Percentiles rank a stretch among this genome's conserved stretches.
phyloP scores from a whole-genome alignment of 805 yeast genomes.

The Pichia nakasei region DNA sequence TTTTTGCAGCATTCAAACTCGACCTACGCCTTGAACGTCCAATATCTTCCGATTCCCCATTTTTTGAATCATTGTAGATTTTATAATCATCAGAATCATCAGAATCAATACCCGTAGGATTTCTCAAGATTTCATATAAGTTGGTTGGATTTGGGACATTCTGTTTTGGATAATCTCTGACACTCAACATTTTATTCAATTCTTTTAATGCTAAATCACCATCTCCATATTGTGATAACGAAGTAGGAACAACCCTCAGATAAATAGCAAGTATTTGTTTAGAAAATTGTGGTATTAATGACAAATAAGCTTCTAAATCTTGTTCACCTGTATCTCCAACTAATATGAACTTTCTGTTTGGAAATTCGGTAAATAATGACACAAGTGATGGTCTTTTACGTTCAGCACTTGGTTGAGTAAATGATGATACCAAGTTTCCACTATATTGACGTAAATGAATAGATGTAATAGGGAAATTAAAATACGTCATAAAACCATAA shows the following conservation, averaged over 20 bases:
- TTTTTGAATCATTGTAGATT: background rate
- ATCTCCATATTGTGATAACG: constrained; percentile 48
- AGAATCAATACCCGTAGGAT: constrained; percentile 10
- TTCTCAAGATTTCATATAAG: constrained; percentile 1
- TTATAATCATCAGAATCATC: constrained; percentile 5
- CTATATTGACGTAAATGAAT: constrained; percentile 81
- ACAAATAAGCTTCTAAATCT: constrained; percentile 85
- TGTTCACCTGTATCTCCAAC: constrained; percentile 96
- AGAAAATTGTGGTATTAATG: constrained; percentile 55
- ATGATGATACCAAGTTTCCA: constrained; percentile 71
- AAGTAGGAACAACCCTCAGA: constrained; percentile 66
- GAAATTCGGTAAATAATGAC: constrained; percentile 63
- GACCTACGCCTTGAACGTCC: background rate
- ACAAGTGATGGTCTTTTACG: constrained; percentile 62
- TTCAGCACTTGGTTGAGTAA: constrained; percentile 81
- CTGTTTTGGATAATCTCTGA: constrained; percentile 5
- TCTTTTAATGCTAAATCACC: constrained; percentile 25
- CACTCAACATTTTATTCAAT: constrained; percentile 12
- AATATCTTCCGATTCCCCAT: background rate
- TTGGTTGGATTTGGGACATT: background rate
- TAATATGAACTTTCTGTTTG: constrained; percentile 66
- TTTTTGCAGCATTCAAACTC: constrained; percentile 3
- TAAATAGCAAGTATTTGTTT: constrained; percentile 62
- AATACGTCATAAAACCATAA: constrained; percentile 43
- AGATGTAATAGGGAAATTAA: constrained; percentile 68